Evolutionary conservation across 352 stramenopile genomes (phyloP).

Genomic region (Phytopythium ostracodes): DNA sequence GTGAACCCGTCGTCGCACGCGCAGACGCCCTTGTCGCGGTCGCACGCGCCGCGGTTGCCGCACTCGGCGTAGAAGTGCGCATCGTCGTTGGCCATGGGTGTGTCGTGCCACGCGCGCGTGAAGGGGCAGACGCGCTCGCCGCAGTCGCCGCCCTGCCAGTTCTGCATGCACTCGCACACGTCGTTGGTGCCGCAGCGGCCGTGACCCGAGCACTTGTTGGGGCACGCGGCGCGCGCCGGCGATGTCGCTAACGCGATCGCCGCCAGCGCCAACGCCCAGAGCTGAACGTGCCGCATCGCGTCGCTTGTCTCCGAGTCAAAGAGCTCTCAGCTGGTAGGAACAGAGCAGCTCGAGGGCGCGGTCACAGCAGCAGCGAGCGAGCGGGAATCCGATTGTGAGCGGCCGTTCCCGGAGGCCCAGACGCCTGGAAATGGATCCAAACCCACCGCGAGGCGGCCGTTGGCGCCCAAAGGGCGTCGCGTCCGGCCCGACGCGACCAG

Average conservation of each 20-base stretch:
- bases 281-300: slow-evolving; percentile 18
- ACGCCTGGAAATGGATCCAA: neutral
- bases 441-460: neutral
- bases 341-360: neutral
- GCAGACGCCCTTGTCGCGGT: slow-evolving; percentile 63
- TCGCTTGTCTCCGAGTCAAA: neutral
- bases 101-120: slow-evolving; percentile 57
- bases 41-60: slow-evolving; percentile 71
- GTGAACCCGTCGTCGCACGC: slow-evolving; percentile 78
- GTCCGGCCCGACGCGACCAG: neutral
- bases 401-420: neutral
- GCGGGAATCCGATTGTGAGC: slow-evolving; percentile 15
- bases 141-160: slow-evolving; percentile 61
- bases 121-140: slow-evolving; percentile 37
- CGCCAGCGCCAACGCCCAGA: slow-evolving; percentile 36
- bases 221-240: slow-evolving; percentile 36
- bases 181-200: slow-evolving; percentile 54
- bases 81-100: slow-evolving; percentile 36
- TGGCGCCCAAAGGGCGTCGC: neutral
- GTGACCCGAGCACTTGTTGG: slow-evolving; percentile 61
- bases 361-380: slow-evolving; percentile 1
- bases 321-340: no score
- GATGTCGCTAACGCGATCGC: slow-evolving; percentile 33
- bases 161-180: slow-evolving; percentile 61
- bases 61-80: slow-evolving; percentile 55